Evolutionary conservation across 2,329 filamentous ascomycete genomes (phyloP), one percentile per base, ranked within the genome.

Genomic region (Colletotrichum godetiae): DNA sequence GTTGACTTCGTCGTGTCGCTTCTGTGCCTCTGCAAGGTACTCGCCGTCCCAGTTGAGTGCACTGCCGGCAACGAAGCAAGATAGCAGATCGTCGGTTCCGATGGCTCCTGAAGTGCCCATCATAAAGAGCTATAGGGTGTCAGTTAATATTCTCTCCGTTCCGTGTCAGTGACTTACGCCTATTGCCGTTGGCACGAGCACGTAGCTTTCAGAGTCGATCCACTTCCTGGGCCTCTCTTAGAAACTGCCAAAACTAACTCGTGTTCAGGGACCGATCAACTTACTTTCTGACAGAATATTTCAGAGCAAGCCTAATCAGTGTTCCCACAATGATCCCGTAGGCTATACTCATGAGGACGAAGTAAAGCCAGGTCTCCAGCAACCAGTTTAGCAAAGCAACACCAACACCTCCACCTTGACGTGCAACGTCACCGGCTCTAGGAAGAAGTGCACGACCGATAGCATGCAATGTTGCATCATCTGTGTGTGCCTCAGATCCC

Each of bases 31-130:
- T 5, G 83, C 82, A 3, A 91, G 86, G 76, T 88, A 92, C n/a
- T 85, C 77, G 3, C 90, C 89, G 68, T 91, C 88, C 90, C 90
- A 92, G 79, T 91, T 92, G 58, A 92, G 80, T 13, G 86, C 85
- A 76, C 86, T 88, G 7, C 90, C 90, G 0, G 90, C 89, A 3
- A 89, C 84, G 70, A 91, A 91, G 77, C 89, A 92, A 4, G 89
- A 89, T 4, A 92, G 83, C 0, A 91, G 85, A 73, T 92, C 90
- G 67, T 91, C 88, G 0, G 88, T 89, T 13, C 89, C 90, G 19
- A 91, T 83, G 27, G 85, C 82, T 31, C 89, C 90, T 69, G 87
- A 89, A 0, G 88, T 88, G 2, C 90, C 89, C 31, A 91, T 82
- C 46, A 89, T 81, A 77, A 91, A 91, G 11, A 92, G 82, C 85